These are phyloP conservation scores for Amanita rimosa DNA, from an alignment of 768 basidiomycete species.

Conservation along the genomic window DNA sequence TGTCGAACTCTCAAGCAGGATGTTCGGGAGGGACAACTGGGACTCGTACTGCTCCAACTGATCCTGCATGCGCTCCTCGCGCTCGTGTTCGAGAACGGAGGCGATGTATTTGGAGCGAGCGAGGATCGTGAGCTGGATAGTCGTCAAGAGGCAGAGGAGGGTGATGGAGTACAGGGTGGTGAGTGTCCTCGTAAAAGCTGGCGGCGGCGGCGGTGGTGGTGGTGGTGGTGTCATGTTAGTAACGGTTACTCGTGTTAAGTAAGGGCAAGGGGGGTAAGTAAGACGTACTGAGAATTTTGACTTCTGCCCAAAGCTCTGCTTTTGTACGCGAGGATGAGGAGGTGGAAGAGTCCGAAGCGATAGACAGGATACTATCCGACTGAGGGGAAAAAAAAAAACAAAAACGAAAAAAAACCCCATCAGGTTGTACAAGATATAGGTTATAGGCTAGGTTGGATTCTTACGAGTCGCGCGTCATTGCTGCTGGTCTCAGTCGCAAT, in stretches of 20 bases:
- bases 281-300: slow-evolving; percentile 70
- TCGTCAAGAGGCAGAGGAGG: slow-evolving; percentile 77
- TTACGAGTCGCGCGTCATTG: slow-evolving; percentile 3
- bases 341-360: slow-evolving; percentile 13
- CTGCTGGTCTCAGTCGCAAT: slow-evolving; percentile 6
- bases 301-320: slow-evolving; percentile 83
- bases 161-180: slow-evolving; percentile 82
- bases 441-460: background rate
- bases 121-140: slow-evolving; percentile 77
- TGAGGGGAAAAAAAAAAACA: too few relatives aligned
- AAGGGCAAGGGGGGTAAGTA: too few relatives aligned
- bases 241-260: too few relatives aligned
- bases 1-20: slow-evolving; percentile 19
- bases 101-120: slow-evolving; percentile 73
- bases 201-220: too few relatives aligned
- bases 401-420: background rate
- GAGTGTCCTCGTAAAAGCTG: slow-evolving; percentile 78
- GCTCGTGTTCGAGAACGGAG: slow-evolving; percentile 50
- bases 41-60: slow-evolving; percentile 19
- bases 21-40: slow-evolving; percentile 29
- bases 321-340: slow-evolving; percentile 40
- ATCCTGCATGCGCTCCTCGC: slow-evolving; percentile 43
- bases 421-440: background rate
- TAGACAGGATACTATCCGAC: slow-evolving; percentile 21
- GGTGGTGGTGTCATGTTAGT: too few relatives aligned